These are phyloP conservation scores for Cladophialophora carrionii DNA, from an alignment of 2,329 filamentous ascomycete species.

Conservation along the genomic window DNA sequence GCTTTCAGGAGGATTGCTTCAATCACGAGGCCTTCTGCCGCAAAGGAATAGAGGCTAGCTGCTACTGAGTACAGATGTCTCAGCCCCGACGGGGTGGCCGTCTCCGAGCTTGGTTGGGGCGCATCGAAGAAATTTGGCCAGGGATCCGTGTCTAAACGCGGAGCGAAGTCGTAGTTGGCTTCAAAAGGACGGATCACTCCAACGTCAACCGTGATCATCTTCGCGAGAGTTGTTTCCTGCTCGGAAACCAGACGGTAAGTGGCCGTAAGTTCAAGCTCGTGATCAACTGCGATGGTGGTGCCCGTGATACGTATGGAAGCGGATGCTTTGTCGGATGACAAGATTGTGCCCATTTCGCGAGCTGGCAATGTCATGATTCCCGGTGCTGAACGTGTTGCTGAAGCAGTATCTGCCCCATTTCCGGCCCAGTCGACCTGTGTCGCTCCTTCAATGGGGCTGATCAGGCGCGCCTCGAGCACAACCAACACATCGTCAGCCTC, in stretches of 20 bases:
- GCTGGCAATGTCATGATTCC: slow-evolving; percentile 22
- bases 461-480: slow-evolving; percentile 69
- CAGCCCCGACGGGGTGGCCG: slow-evolving; percentile 59
- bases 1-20: slow-evolving; percentile 68
- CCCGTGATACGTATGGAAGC: slow-evolving; percentile 55
- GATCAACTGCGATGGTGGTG: slow-evolving; percentile 58
- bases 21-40: slow-evolving; percentile 63
- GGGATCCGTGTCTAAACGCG: slow-evolving; percentile 72
- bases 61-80: slow-evolving; percentile 79
- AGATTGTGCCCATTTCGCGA: slow-evolving; percentile 38
- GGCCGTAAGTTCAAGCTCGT: slow-evolving; percentile 72
- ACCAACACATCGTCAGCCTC: slow-evolving; percentile 79
- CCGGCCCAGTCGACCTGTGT: slow-evolving; percentile 54
- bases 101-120: slow-evolving; percentile 19
- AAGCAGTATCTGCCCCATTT: slow-evolving; percentile 39
- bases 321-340: slow-evolving; percentile 41
- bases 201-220: slow-evolving; percentile 69
- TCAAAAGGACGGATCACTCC: slow-evolving; percentile 83
- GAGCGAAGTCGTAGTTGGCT: slow-evolving; percentile 84
- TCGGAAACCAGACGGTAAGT: slow-evolving; percentile 81
- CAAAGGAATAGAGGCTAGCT: slow-evolving; percentile 74
- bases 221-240: slow-evolving; percentile 76
- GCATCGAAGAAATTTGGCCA: slow-evolving; percentile 86
- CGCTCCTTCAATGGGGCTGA: slow-evolving; percentile 58
- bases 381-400: slow-evolving; percentile 32